These are phyloP conservation scores for Lactifluus rugatus DNA, from an alignment of 768 basidiomycete species.

Conservation along the genomic window DNA sequence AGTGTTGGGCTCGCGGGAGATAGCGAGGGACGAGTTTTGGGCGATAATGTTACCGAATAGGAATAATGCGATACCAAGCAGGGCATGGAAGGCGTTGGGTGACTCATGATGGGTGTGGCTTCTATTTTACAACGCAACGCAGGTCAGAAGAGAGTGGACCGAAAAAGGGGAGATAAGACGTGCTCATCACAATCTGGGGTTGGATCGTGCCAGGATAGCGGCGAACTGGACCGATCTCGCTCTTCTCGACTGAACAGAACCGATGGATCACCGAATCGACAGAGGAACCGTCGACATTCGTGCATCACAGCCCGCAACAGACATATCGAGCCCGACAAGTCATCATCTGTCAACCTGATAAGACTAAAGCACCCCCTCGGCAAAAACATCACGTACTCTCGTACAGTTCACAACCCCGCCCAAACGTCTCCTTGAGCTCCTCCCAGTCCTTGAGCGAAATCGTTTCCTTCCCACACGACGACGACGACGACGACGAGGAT, in stretches of 20 bases:
- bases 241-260: slow-evolving; percentile 28
- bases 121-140: neutral
- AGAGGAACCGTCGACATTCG: slow-evolving; percentile 56
- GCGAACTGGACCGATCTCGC: neutral
- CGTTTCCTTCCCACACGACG: neutral
- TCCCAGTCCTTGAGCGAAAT: slow-evolving; percentile 47
- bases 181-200: neutral
- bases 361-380: no score
- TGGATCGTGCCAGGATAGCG: neutral
- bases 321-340: slow-evolving; percentile 40
- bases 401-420: slow-evolving; percentile 45
- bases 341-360: slow-evolving; percentile 29
- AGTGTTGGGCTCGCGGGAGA: slow-evolving; percentile 43
- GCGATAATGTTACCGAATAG: slow-evolving; percentile 53
- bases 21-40: slow-evolving; percentile 39
- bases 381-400: slow-evolving; percentile 38
- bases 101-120: slow-evolving; percentile 30
- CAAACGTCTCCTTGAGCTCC: slow-evolving; percentile 50
- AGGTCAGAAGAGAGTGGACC: neutral
- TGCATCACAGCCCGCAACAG: slow-evolving; percentile 55
- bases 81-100: slow-evolving; percentile 56
- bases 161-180: neutral
- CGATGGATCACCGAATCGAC: slow-evolving; percentile 47
- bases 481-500: no score
- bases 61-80: slow-evolving; percentile 55